Base-by-base conservation (phyloP, 2,329 filamentous ascomycete genomes). In the Trichoderma semiorbis region DNA sequence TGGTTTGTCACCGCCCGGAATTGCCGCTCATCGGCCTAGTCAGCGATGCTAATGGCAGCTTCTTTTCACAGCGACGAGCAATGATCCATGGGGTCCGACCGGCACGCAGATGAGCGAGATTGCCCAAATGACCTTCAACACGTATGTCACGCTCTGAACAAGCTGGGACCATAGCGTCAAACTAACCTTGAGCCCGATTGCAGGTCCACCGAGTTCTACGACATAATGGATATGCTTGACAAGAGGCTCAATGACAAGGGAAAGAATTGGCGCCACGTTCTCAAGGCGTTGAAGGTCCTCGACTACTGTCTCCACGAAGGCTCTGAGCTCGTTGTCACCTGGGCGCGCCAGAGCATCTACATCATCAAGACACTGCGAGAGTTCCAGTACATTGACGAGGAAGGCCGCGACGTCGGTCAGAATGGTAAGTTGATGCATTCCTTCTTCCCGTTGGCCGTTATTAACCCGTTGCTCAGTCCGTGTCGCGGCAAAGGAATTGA, bases 201-300 rank as follows among this genome's bases (percentile, higher is more conserved):
- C 75, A 97, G 95, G 80, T 95, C 94, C 43, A 95, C 92, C 83
- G 96, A 98, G 81, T 99, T 99, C 85, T 97, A 97, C 85, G 95
- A 99, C 81, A 98, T 99, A 78, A 97, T 99, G 92, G 96, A 99
- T 82, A 99, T 99, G 94, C 87, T 99, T 76, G 96, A 99, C 84
- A 98, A 98, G 86, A 92, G 96, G 76, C 85, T 99, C 79, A 99
- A 99, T 78, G 96, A 99, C 83, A 98, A 99, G 83, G 96, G 96
- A 79, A 99, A 98, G 87, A 99, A 99, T 81, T 99, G 96, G 96
- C 91, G 96, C 78, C 96, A 99, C 81, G 96, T 99, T 14, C 85
- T 99, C 73, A 99, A 99, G 84, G 97, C 96, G 55, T 86, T 99
- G 76, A 99, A 99, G 82, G 96, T 99, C 68, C 88, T 98, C 72